Conservation (phyloP, 192 early-diverging fungal genomes). For the Obelidium mucronatum region DNA sequence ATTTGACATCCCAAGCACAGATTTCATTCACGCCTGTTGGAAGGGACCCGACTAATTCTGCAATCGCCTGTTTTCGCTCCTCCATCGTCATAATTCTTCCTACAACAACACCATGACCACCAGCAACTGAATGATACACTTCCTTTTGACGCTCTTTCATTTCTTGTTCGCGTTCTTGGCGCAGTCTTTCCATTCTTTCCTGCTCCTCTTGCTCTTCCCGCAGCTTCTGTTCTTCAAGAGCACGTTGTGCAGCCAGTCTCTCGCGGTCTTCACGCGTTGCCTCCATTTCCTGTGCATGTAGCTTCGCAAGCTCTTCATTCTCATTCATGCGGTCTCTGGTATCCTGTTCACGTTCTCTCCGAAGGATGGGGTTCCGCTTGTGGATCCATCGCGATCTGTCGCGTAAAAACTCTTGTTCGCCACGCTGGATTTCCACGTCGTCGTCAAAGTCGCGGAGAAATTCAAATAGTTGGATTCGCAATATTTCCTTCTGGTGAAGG, state of each 20-base stretch:
- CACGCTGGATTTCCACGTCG: conserved; percentile 66
- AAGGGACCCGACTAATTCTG: conserved; percentile 71
- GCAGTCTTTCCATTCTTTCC: conserved; percentile 55
- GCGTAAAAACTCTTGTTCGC: conserved; percentile 77
- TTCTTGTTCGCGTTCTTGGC: conserved; percentile 26
- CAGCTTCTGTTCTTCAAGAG: conserved; percentile 55
- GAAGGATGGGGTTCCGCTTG: conserved; percentile 60
- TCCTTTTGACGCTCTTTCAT: conserved; percentile 42
- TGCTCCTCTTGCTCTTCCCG: conserved; percentile 57
- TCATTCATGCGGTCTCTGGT: conserved; percentile 67
- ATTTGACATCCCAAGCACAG: conserved; percentile 76
- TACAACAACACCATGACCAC: conserved; percentile 49
- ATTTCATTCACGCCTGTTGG: conserved; percentile 74
- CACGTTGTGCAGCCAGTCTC: conserved; percentile 59
- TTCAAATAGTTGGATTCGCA: conserved; percentile 44
- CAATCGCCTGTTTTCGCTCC: conserved; percentile 68
- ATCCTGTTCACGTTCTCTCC: conserved; percentile 75
- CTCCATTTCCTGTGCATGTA: conserved; percentile 36
- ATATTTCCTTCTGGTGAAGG: conserved; percentile 55
- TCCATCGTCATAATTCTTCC: conserved; percentile 70
- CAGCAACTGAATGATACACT: conserved; percentile 40
- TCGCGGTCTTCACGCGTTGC: conserved; percentile 21
- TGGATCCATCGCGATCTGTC: conserved; percentile 83
- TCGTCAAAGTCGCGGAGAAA: conserved; percentile 76
- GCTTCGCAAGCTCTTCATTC: conserved; percentile 53